phyloP scores from a whole-genome alignment of 2,329 filamentous ascomycete species.

The Fusarium anthophilum region DNA sequence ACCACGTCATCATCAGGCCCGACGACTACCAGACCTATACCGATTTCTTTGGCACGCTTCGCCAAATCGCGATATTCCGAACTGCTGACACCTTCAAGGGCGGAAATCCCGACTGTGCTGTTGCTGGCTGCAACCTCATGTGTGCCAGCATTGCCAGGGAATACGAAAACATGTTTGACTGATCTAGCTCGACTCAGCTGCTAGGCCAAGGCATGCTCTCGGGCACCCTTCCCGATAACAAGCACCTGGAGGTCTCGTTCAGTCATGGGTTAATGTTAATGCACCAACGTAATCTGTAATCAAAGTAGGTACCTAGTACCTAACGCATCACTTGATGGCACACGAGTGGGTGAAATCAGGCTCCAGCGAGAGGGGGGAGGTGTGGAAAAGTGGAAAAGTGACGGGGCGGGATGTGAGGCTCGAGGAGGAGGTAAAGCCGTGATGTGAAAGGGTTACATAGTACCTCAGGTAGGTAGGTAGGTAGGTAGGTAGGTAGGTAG shows the following conservation, averaged over 20 bases:
- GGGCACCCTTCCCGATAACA: conserved; percentile 77
- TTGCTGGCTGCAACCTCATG: conserved; percentile 30
- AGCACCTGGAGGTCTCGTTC: conserved; percentile 56
- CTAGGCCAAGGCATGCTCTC: conserved; percentile 82
- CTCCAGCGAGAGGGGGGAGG: background rate
- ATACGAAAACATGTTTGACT: conserved; percentile 66
- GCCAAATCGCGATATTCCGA: conserved; percentile 72
- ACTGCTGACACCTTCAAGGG: conserved; percentile 56
- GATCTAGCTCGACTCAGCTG: conserved; percentile 72
- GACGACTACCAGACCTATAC: conserved; percentile 74
- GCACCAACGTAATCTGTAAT: no score
- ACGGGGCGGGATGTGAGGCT: background rate
- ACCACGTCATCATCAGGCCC: conserved; percentile 80
- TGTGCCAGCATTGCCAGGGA: conserved; percentile 76
- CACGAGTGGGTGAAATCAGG: no score
- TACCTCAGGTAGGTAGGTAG: no score
- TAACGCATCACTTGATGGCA: background rate
- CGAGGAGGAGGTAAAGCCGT: background rate
- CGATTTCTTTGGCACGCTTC: conserved; percentile 66
- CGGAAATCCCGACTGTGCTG: conserved; percentile 63
- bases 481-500: no score
- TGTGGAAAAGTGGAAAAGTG: background rate
- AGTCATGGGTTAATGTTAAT: background rate
- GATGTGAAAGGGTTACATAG: background rate
- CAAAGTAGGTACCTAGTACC: background rate